A percentile compares a stretch with the other conserved stretches of the same genome.
These are phyloP conservation scores for Rhinocladiella similis DNA, from an alignment of 2,329 filamentous ascomycete species.

Conservation along the genomic window DNA sequence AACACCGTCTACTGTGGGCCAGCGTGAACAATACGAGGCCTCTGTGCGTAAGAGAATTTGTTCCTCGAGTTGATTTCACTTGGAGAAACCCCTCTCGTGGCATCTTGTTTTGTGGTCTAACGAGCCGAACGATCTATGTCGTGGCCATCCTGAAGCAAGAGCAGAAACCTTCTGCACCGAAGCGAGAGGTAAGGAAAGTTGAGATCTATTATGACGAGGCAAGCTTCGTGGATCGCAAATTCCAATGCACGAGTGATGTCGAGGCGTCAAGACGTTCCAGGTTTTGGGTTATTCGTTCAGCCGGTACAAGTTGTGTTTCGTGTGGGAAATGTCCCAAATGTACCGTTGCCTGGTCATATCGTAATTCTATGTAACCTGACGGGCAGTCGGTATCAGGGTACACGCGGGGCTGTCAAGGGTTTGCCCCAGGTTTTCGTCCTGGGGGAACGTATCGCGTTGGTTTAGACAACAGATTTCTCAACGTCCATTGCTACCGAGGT, in stretches of 20 bases:
- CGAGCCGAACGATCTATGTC: background rate
- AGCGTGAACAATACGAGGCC: background rate
- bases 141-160: background rate
- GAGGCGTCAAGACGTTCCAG: background rate
- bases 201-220: background rate
- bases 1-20: background rate
- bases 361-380: background rate
- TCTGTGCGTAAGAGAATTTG: background rate
- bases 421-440: too few relatives aligned
- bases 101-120: background rate
- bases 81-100: background rate
- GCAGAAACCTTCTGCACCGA: background rate
- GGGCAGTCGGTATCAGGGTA: background rate
- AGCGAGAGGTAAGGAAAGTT: background rate
- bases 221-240: background rate
- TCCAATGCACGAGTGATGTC: background rate
- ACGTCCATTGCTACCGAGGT: background rate
- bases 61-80: background rate
- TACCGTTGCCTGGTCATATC: background rate
- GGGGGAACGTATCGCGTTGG: background rate
- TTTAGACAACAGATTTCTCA: background rate
- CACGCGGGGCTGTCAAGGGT: background rate
- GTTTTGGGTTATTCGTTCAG: slow-evolving; percentile 13
- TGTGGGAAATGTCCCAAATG: background rate
- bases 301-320: slow-evolving; percentile 5